Conservation (phyloP, 2,329 filamentous ascomycete genomes). For the Corynespora cassiicola region DNA sequence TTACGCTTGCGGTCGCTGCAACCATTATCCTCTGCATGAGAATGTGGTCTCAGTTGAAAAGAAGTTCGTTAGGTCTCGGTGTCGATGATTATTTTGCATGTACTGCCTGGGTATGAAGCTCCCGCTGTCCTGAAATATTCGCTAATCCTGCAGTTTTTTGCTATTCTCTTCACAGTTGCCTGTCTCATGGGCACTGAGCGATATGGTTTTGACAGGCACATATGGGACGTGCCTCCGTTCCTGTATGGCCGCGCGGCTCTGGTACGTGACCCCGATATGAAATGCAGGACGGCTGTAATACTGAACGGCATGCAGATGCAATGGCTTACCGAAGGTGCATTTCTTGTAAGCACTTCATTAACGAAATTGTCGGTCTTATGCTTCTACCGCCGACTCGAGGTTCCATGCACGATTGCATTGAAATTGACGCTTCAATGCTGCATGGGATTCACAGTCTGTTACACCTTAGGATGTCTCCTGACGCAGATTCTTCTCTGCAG, state of each 20-base stretch:
- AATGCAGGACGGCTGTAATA: too few relatives aligned
- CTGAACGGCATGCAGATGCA: slow-evolving; percentile 22
- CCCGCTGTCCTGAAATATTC: neutral
- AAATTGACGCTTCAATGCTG: slow-evolving; percentile 36
- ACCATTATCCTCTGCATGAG: slow-evolving; percentile 31
- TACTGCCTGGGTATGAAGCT: slow-evolving; percentile 17
- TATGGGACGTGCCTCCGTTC: slow-evolving; percentile 40
- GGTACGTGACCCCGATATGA: too few relatives aligned
- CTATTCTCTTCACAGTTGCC: slow-evolving; percentile 13
- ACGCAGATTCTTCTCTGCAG: slow-evolving; percentile 34
- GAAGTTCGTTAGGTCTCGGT: slow-evolving; percentile 31
- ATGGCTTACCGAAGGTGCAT: slow-evolving; percentile 42
- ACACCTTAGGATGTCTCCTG: slow-evolving; percentile 38
- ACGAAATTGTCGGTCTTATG: slow-evolving; percentile 46
- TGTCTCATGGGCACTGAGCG: slow-evolving; percentile 21
- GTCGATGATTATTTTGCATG: slow-evolving; percentile 36
- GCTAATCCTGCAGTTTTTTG: slow-evolving; percentile 18
- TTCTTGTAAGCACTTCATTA: slow-evolving; percentile 37
- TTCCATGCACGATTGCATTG: slow-evolving; percentile 28
- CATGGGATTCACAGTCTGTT: slow-evolving; percentile 37
- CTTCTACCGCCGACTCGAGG: slow-evolving; percentile 46
- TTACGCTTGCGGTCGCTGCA: slow-evolving; percentile 25
- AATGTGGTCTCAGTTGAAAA: slow-evolving; percentile 33
- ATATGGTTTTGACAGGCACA: slow-evolving; percentile 40
- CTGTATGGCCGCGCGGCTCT: slow-evolving; percentile 18